Conservation (phyloP, 768 basidiomycete genomes). For the Lactarius sanguifluus region DNA sequence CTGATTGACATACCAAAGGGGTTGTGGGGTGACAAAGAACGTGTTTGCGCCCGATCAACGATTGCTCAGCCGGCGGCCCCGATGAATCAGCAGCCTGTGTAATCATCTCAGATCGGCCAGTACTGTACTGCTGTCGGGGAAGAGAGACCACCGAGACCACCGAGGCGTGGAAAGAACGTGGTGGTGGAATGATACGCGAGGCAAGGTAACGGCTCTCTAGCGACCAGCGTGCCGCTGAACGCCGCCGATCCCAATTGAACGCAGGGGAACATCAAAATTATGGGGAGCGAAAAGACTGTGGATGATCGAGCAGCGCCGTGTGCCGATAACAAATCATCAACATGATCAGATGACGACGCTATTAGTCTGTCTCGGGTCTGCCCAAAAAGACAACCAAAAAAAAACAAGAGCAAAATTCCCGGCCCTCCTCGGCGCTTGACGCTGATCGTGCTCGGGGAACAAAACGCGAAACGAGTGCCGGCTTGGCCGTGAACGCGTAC, state of each 20-base stretch:
- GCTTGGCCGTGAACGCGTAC: too few relatives aligned
- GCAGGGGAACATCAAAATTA: neutral
- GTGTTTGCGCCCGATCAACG: too few relatives aligned
- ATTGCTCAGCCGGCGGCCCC: too few relatives aligned
- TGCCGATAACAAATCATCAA: too few relatives aligned
- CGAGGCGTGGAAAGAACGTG: neutral
- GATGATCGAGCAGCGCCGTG: too few relatives aligned
- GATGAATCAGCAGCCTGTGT: neutral
- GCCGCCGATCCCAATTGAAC: too few relatives aligned
- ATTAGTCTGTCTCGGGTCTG: too few relatives aligned
- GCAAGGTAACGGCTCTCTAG: neutral
- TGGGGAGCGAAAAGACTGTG: neutral
- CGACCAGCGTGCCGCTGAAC: neutral
- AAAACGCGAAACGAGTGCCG: too few relatives aligned
- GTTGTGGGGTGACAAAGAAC: neutral
- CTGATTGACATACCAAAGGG: neutral
- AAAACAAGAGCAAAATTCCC: too few relatives aligned
- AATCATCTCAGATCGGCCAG: neutral
- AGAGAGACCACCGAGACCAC: neutral
- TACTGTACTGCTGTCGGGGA: neutral
- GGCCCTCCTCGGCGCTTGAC: neutral
- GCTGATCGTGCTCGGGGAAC: too few relatives aligned
- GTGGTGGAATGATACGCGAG: neutral
- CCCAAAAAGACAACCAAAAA: neutral
- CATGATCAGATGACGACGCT: too few relatives aligned